A percentile compares a stretch with the other conserved stretches of the same genome.
phyloP scores from a whole-genome alignment of 192 early-diverging fungal genomes.

The Kickxella alabastrina region DNA sequence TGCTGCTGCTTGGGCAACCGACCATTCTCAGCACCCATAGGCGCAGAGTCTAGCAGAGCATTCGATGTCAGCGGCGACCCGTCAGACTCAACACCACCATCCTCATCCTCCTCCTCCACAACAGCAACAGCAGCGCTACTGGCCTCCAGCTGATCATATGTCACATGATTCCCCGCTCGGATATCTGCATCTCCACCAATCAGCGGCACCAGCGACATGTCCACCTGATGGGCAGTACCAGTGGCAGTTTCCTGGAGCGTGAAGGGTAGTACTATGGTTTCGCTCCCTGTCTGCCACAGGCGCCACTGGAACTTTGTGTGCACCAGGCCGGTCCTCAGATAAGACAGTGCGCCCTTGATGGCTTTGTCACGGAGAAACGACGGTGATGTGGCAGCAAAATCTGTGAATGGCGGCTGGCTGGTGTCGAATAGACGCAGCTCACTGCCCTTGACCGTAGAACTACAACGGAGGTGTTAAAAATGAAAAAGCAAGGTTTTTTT shows the following conservation, averaged over 20 bases:
- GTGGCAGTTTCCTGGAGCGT: not conserved
- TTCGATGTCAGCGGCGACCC: too few species aligned
- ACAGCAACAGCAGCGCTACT: too few species aligned
- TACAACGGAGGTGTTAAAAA: not conserved
- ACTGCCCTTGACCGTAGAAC: slow-evolving; percentile 40
- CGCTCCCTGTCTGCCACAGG: slow-evolving; percentile 41
- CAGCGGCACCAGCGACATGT: too few species aligned
- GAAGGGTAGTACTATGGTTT: slow-evolving; percentile 36
- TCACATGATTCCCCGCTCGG: too few species aligned
- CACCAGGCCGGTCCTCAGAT: slow-evolving; percentile 33
- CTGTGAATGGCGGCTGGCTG: slow-evolving; percentile 34
- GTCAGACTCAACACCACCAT: too few species aligned
- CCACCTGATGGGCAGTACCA: not conserved
- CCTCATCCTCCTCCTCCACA: too few species aligned
- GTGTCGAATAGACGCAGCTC: slow-evolving; percentile 41
- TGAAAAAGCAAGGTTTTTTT: not conserved
- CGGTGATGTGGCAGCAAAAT: slow-evolving; percentile 35
- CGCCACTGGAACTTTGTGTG: slow-evolving; percentile 45
- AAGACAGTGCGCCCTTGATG: slow-evolving; percentile 37
- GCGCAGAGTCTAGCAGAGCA: too few species aligned
- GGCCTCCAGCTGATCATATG: too few species aligned
- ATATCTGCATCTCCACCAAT: too few species aligned
- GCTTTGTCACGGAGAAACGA: slow-evolving; percentile 37
- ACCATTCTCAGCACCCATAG: too few species aligned
- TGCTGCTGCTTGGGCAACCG: too few species aligned